phyloP scores from a whole-genome alignment of 805 yeast genomes.

The Kurtzmaniella cleridarum region DNA sequence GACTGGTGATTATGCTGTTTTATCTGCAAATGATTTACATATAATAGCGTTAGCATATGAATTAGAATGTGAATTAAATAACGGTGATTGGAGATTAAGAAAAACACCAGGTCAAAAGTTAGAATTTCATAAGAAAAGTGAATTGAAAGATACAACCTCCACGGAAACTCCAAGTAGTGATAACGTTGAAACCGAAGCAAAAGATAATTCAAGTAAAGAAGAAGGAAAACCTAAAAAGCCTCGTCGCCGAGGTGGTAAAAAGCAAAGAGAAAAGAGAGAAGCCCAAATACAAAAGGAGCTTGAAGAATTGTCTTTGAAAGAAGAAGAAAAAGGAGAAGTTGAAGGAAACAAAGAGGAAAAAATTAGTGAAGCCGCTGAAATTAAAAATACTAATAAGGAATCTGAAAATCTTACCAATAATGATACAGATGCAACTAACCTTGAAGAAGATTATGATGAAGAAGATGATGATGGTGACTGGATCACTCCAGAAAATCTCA shows the following conservation, averaged over 20 bases:
- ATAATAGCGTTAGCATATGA: constrained; percentile 89
- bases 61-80: constrained; percentile 63
- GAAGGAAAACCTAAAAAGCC: constrained; percentile 25
- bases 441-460: constrained; percentile 54
- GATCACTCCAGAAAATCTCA: constrained; percentile 86
- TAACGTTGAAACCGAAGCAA: constrained; percentile 5
- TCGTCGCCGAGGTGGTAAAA: constrained; percentile 62
- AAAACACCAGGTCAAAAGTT: constrained; percentile 62
- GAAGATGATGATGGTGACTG: constrained; percentile 84
- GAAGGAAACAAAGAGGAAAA: constrained; percentile 5
- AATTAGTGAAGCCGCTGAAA: constrained; percentile 1
- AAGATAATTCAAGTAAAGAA: constrained; percentile 5
- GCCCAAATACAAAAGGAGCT: constrained; percentile 26
- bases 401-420: neutral
- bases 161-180: constrained; percentile 7
- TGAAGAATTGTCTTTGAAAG: constrained; percentile 9
- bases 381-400: neutral
- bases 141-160: constrained; percentile 9
- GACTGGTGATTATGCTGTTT: constrained; percentile 88
- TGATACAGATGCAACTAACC: constrained; percentile 7
- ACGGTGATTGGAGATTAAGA: constrained; percentile 69
- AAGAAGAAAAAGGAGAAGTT: constrained; percentile 8
- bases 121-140: constrained; percentile 16
- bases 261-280: constrained; percentile 55
- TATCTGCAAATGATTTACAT: constrained; percentile 88